These are phyloP conservation scores for Mycena haematopus DNA, from an alignment of 768 basidiomycete genomes.

Conservation along the genomic window DNA sequence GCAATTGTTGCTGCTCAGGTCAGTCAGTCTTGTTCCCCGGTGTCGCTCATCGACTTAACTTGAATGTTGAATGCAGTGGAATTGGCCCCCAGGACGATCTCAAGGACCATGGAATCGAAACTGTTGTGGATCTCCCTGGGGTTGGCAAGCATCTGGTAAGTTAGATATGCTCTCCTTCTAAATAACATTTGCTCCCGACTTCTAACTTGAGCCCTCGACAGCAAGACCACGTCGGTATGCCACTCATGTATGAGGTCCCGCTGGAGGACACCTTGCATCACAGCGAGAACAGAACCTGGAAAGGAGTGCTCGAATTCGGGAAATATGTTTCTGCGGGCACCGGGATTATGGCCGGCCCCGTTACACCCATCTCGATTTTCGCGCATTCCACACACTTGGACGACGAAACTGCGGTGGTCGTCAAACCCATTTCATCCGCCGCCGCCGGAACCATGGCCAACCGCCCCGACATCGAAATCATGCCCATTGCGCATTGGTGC, in stretches of 20 bases:
- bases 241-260: slow-evolving; percentile 36
- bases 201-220: no score
- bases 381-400: slow-evolving; percentile 34
- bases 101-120: slow-evolving; percentile 32
- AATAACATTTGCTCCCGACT: not conserved
- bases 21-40: no score
- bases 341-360: slow-evolving; percentile 34
- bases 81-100: slow-evolving; percentile 49
- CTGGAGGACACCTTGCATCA: slow-evolving; percentile 36
- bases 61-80: slow-evolving; percentile 35
- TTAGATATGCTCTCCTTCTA: not conserved
- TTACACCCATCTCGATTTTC: slow-evolving; percentile 38
- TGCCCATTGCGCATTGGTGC: slow-evolving; percentile 23
- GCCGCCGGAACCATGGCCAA: no score
- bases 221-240: slow-evolving; percentile 42
- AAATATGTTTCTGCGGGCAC: slow-evolving; percentile 35
- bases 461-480: slow-evolving; percentile 42
- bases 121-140: slow-evolving; percentile 37
- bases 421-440: slow-evolving; percentile 7
- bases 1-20: slow-evolving; percentile 21
- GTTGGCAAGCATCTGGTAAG: slow-evolving; percentile 38
- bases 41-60: not conserved
- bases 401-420: slow-evolving; percentile 25
- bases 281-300: slow-evolving; percentile 29
- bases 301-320: slow-evolving; percentile 33